A percentile compares a stretch with the other conserved stretches of the same genome.
These are phyloP conservation scores for Zhuliangozyma parablackwelliae DNA, from an alignment of 1,139 yeast species.

Conservation along the genomic window DNA sequence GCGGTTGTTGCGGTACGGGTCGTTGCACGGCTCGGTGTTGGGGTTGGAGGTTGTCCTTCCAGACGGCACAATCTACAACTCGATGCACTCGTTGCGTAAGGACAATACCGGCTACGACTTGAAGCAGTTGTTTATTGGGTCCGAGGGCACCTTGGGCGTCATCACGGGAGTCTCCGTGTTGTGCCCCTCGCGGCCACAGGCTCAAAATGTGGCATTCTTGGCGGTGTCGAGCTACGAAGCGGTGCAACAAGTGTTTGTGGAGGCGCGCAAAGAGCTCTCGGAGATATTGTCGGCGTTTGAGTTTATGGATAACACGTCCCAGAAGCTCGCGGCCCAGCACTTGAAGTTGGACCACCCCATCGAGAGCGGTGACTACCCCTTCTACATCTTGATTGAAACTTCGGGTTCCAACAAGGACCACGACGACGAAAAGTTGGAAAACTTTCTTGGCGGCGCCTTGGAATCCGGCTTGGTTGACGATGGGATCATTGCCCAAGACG, in stretches of 20 bases:
- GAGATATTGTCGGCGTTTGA: conserved; percentile 93
- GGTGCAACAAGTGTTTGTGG: conserved; percentile 76
- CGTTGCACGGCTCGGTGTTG: conserved; percentile 85
- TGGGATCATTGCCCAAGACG: conserved; percentile 96
- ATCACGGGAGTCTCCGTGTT: conserved; percentile 86
- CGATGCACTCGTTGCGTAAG: conserved; percentile 79
- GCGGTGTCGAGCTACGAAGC: conserved; percentile 79
- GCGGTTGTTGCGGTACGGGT: conserved; percentile 82
- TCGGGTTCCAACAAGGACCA: conserved; percentile 89
- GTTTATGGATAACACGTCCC: conserved; percentile 84
- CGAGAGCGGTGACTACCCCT: conserved; percentile 71
- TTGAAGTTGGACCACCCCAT: conserved; percentile 67
- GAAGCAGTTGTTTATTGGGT: conserved; percentile 88
- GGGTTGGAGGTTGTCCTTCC: conserved; percentile 92
- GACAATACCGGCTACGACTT: conserved; percentile 94
- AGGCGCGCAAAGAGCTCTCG: conserved; percentile 72
- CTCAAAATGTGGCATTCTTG: conserved; percentile 83
- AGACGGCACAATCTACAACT: conserved; percentile 77
- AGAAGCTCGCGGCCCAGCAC: conserved; percentile 55
- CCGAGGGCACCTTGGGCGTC: conserved; percentile 88
- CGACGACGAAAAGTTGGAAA: conserved; percentile 72
- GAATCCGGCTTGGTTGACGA: conserved; percentile 79
- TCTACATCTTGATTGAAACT: conserved; percentile 87
- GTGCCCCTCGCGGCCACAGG: conserved; percentile 89
- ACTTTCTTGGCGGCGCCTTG: conserved; percentile 78